A percentile compares a stretch with the other conserved stretches of the same genome.
Evolutionary conservation across 163 green algal species (phyloP).

Genomic region (Scenedesmus sp.): DNA sequence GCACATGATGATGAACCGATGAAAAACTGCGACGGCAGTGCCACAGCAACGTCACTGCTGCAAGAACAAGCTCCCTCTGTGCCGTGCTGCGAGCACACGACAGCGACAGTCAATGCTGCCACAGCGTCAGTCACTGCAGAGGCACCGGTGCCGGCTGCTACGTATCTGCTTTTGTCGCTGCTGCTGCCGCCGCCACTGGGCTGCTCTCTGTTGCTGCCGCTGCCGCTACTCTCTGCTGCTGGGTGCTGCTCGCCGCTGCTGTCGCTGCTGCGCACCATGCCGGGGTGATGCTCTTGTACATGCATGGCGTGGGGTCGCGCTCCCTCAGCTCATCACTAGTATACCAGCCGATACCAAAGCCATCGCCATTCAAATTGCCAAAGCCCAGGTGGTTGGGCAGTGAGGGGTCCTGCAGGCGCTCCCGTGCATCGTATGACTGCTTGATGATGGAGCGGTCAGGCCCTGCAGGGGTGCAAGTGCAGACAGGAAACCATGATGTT

Average conservation of each 20-base stretch:
- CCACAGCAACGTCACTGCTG: not conserved
- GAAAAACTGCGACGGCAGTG: not conserved
- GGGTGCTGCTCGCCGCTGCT: not conserved
- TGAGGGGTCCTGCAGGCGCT: constrained; percentile 80
- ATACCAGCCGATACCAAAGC: constrained; percentile 95
- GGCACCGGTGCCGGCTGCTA: not conserved
- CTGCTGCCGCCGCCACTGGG: not conserved
- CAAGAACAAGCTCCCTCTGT: not conserved
- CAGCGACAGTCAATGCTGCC: not conserved
- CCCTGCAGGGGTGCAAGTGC: constrained; percentile 3
- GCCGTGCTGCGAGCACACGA: not conserved
- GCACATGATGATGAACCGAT: not conserved
- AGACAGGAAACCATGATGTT: not conserved
- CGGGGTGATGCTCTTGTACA: constrained; percentile 94
- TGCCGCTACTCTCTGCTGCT: not conserved
- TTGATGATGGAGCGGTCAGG: constrained; percentile 92
- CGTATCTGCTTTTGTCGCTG: not conserved
- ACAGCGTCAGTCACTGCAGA: not conserved
- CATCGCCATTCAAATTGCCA: constrained; percentile 84
- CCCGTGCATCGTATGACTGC: constrained; percentile 88
- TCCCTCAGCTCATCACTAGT: constrained; percentile 61
- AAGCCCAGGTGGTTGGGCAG: constrained; percentile 85
- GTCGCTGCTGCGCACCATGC: constrained; percentile 78
- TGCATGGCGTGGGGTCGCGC: constrained; percentile 84
- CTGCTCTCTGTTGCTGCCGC: not conserved